A percentile compares a stretch with the other conserved stretches of the same genome.
Conservation (phyloP, 108 stramenopile genomes). For the Cyclotella kingstonii region DNA sequence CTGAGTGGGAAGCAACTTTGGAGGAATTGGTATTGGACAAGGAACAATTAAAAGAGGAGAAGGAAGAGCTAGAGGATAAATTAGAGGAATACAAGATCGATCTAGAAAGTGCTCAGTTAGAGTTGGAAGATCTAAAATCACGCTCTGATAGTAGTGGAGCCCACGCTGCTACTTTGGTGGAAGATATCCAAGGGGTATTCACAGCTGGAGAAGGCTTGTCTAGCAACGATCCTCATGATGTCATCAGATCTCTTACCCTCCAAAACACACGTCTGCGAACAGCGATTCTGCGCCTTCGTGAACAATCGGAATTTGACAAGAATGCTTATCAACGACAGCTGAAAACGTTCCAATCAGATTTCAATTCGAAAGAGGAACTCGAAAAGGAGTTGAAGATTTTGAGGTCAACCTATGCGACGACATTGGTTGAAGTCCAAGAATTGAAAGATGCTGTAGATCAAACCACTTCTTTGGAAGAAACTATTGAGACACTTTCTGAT, state of each 20-base stretch:
- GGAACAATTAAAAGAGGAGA: constrained; percentile 75
- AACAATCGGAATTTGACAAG: constrained; percentile 75
- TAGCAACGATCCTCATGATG: constrained; percentile 46
- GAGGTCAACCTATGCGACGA: constrained; percentile 26
- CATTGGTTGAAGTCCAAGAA: constrained; percentile 61
- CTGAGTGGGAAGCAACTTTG: constrained; percentile 64
- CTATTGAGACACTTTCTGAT: constrained; percentile 78
- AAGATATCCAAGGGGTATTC: constrained; percentile 3
- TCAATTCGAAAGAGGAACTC: constrained; percentile 53
- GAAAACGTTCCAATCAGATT: constrained; percentile 33
- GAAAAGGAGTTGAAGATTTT: constrained; percentile 34
- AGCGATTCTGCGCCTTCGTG: constrained; percentile 73
- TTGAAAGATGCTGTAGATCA: constrained; percentile 86
- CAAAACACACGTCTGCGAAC: constrained; percentile 84
- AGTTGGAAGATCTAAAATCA: constrained; percentile 70
- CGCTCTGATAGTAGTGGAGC: constrained; percentile 46
- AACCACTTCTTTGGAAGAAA: constrained; percentile 71
- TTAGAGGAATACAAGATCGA: constrained; percentile 78
- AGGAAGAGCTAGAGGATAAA: constrained; percentile 68
- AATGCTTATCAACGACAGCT: constrained; percentile 67
- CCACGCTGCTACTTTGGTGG: constrained; percentile 11
- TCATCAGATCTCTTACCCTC: constrained; percentile 57
- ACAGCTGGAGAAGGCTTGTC: constrained; percentile 5
- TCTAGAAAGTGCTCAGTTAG: constrained; percentile 73
- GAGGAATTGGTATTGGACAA: constrained; percentile 86